A percentile compares a stretch with the other conserved stretches of the same genome.
Evolutionary conservation across 1,284 basidiomycete species (phyloP).

Genomic region (Irpex sp.): DNA sequence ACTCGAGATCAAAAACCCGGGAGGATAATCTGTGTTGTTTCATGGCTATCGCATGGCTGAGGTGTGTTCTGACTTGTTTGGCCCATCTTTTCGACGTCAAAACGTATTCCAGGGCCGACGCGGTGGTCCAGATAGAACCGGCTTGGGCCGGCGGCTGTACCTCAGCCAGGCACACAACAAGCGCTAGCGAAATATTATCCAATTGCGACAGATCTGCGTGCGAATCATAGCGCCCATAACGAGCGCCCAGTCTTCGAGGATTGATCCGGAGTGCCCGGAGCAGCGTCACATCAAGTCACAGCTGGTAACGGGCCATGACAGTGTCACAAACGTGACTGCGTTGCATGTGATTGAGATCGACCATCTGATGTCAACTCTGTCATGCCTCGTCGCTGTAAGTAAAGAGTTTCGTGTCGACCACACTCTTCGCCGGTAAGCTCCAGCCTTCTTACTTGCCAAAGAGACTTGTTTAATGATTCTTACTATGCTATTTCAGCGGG

Average conservation of each 20-base stretch:
- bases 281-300: background rate
- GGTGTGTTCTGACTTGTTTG: too few relatives aligned
- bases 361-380: background rate
- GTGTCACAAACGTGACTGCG: background rate
- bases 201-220: too few relatives aligned
- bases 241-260: too few relatives aligned
- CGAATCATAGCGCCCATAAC: too few relatives aligned
- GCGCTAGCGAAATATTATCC: too few relatives aligned
- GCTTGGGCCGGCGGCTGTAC: too few relatives aligned
- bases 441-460: background rate
- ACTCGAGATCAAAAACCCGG: background rate
- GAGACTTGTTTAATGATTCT: background rate
- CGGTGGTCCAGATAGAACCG: too few relatives aligned
- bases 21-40: background rate
- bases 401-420: background rate
- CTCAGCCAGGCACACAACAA: too few relatives aligned
- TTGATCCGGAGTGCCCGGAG: background rate
- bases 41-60: background rate
- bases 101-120: too few relatives aligned
- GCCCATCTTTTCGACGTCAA: too few relatives aligned
- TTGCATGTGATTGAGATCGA: slow-evolving; percentile 2
- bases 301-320: background rate
- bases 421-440: background rate
- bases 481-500: too few relatives aligned
- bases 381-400: background rate